Base-by-base conservation (phyloP, 2,329 filamentous ascomycete genomes). In the Fusarium chaquense region DNA sequence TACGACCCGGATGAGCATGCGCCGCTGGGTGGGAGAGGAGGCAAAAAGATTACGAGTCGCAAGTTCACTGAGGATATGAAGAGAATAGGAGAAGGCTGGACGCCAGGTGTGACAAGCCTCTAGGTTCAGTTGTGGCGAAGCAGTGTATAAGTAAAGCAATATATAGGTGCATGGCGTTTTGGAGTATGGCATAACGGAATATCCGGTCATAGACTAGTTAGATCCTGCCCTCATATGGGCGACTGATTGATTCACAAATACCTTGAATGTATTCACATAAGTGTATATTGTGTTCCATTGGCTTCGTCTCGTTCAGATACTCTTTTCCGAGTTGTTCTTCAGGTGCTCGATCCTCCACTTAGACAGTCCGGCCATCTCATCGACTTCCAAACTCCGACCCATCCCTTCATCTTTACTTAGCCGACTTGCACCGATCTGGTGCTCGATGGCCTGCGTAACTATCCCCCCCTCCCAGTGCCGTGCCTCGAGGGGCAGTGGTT, bases 1-100 rank as follows among this genome's bases (percentile, higher is more conserved):
- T 98, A 94, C 79, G 90, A 91, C 47, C 95, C 95, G 12, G 94
- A 98, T 77, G 92, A 95, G 74, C 90, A 94, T 78, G 87, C 87
- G 67, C 91, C 91, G 50, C 78, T 83, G 5, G 79, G 79, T 1
- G 86, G 85, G 1, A 79, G 79, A 28, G 84, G 85, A 1, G 87
- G 87, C 5, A 87, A 89, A 78, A 90, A 90, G 76, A 98, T 98
- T 71, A 91, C 89, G 54, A 97, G 94, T 79, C 88, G 86, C 73
- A 89, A 84, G 77, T 99, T 99, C 79, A 86, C 89, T 52, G 87
- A 89, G 18, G 94, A 98, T 75, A 90, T 99, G 78, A 89, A 91
- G 78, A 86, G 91, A 72, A 96, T 99, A 78, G 96, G 94, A 35
- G 92, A 95, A 76, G 82, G 82, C 2, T 99, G 96, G 94, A 87